Evolutionary conservation across 1,284 basidiomycete genomes (phyloP).

Genomic region (Xerocomus amazonicus): DNA sequence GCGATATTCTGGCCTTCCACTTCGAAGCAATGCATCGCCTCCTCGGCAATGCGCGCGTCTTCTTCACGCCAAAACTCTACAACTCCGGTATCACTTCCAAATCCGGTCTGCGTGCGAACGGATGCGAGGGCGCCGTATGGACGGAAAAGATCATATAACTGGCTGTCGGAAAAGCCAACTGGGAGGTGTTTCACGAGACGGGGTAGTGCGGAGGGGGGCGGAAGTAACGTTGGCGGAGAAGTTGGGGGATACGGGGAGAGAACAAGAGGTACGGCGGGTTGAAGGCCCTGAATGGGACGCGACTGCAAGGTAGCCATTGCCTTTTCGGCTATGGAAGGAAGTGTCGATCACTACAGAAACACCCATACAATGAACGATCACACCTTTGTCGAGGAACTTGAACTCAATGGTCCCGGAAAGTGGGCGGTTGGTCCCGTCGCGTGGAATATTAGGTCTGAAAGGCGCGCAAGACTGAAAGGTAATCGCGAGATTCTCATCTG

Average conservation of each 20-base stretch:
- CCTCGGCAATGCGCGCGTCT: conserved; percentile 74
- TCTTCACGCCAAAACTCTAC: conserved; percentile 89
- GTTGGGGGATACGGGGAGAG: conserved; percentile 74
- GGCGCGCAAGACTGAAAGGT: conserved; percentile 71
- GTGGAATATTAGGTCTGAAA: conserved; percentile 69
- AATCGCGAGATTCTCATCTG: conserved; percentile 69
- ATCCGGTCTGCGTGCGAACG: conserved; percentile 64
- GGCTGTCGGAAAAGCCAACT: conserved; percentile 62
- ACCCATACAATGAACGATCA: conserved; percentile 24
- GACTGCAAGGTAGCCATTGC: conserved; percentile 78
- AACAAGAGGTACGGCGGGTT: conserved; percentile 56
- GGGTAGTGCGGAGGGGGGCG: conserved; percentile 68
- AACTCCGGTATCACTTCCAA: conserved; percentile 69
- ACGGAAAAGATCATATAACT: conserved; percentile 74
- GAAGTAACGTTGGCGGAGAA: conserved; percentile 64
- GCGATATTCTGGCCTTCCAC: conserved; percentile 78
- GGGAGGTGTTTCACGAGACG: conserved; percentile 78
- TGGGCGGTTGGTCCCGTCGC: conserved; percentile 51
- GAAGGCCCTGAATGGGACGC: conserved; percentile 59
- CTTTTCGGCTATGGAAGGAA: conserved; percentile 67
- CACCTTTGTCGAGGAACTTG: conserved; percentile 74
- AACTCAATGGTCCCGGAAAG: conserved; percentile 74
- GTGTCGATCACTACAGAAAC: conserved; percentile 7
- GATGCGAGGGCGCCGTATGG: conserved; percentile 71
- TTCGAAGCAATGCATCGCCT: conserved; percentile 76